Evolutionary conservation across 1,284 basidiomycete species (phyloP), one percentile per base, ranked within the genome.

Genomic region (Cryptococcus hybrid): DNA sequence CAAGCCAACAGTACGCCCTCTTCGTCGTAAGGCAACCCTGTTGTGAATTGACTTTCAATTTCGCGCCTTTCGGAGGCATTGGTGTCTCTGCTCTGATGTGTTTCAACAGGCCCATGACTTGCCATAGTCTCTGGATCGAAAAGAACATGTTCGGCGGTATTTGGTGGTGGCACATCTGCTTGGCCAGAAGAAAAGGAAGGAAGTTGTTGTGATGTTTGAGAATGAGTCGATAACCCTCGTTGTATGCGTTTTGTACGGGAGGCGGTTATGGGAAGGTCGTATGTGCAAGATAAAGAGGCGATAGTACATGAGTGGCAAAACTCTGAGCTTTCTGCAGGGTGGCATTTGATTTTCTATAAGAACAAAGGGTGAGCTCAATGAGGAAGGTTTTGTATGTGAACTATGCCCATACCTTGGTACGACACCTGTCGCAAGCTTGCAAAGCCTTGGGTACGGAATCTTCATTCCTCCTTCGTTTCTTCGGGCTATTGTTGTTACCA

Each of bases 351-450:
- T 36, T 39, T 35, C 15, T 42, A 30, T 47, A 13, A 47, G 46
- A 12, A 53, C 24, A 30, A 11, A 15, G n/a, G 12, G 43, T n/a
- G 30, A 34, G 38, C 38, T 48, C 13, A 3, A 42, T 5, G 18
- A 34, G n/a, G 30, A 11, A 44, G n/a, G 37, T 42, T 5, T 9
- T 3, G 37, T 7, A 46, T 8, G 12, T 45, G 40, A n/a, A 45
- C 2, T 38, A 7, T 11, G 5, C 3, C 61, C 65, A 47, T 45
- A 66, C 67, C 56, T 69, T 66, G 5, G 44, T 54, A 6, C 67
- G 57, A 55, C 67, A 69, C 48, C 67, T 55, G 58, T 69, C 67
- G 49, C 67, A 69, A 15, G 67, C 67, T 47, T 66, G 67, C 5
- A 66, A 49, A 50, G n/a, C 40, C 9, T 18, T 18, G 40, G 40